Percentiles rank a stretch among this genome's conserved stretches.
phyloP scores from a whole-genome alignment of 768 basidiomycete species.

The Sarcodon aspratus region DNA sequence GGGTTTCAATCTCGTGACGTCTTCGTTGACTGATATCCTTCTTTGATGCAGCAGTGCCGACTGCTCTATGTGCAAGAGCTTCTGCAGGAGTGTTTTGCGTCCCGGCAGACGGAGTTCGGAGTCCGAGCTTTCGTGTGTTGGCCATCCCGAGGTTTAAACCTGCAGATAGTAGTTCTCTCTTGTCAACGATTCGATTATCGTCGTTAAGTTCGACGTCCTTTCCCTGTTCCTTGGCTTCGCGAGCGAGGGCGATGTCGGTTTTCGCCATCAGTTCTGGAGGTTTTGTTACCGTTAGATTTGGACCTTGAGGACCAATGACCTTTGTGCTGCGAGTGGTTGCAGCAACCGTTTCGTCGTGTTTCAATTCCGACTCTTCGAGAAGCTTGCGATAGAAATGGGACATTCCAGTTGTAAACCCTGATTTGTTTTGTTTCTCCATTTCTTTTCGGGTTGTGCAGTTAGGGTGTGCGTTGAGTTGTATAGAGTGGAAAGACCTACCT shows the following conservation, averaged over 20 bases:
- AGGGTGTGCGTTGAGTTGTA: neutral
- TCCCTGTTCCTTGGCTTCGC: conserved; percentile 57
- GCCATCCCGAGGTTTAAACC: conserved; percentile 85
- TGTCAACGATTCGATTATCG: conserved; percentile 95
- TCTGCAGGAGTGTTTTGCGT: conserved; percentile 1
- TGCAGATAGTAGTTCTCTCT: conserved; percentile 81
- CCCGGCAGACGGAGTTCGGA: conserved; percentile 19
- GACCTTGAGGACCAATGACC: conserved; percentile 39
- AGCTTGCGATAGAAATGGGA: conserved; percentile 74
- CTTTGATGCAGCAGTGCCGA: conserved; percentile 70
- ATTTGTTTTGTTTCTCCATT: conserved; percentile 50
- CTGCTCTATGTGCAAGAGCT: conserved; percentile 56
- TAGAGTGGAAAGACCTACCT: conserved; percentile 38
- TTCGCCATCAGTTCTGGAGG: conserved; percentile 44
- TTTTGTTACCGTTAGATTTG: conserved; percentile 68
- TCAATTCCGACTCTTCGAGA: conserved; percentile 66
- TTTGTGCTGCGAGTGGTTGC: conserved; percentile 42
- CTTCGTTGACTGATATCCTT: conserved; percentile 81
- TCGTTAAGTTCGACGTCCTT: conserved; percentile 91
- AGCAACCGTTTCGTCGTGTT: conserved; percentile 81
- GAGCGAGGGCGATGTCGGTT: conserved; percentile 70
- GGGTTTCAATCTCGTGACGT: conserved; percentile 61
- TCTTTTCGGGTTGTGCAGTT: conserved; percentile 11
- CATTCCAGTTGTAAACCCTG: conserved; percentile 59
- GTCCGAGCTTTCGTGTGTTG: conserved; percentile 63